Percentiles rank a stretch among this genome's conserved stretches.
These are phyloP conservation scores for Penicillium atrosanguineum DNA, from an alignment of 495 filamentous ascomycete genomes.

Conservation along the genomic window DNA sequence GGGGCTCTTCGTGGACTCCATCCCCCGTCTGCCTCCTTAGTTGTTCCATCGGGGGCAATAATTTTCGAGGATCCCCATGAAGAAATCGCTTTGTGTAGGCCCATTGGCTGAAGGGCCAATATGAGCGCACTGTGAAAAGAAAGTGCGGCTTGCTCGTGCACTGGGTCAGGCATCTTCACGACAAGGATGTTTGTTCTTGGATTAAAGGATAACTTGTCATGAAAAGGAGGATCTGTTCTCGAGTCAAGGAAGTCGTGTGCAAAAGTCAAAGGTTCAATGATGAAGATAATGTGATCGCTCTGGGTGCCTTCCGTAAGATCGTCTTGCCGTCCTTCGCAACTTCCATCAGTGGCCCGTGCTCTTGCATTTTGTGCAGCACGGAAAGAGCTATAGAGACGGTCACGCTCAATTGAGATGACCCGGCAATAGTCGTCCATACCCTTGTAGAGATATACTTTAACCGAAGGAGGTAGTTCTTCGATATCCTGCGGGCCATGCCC, in stretches of 20 bases:
- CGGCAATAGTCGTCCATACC: too few species aligned
- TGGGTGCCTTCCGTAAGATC: too few species aligned
- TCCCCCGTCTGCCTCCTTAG: constrained; percentile 2
- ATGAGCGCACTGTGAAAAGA: constrained; percentile 1
- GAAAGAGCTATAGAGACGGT: too few species aligned
- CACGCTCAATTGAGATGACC: too few species aligned
- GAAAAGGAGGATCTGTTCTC: background rate
- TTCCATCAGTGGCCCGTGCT: too few species aligned
- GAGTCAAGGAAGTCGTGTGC: constrained; percentile 2
- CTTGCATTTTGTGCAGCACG: too few species aligned
- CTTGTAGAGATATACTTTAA: too few species aligned
- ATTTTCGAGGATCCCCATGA: too few species aligned
- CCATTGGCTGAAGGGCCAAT: background rate
- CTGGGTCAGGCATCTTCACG: constrained; percentile 3
- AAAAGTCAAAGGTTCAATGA: constrained; percentile 3
- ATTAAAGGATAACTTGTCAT: constrained; percentile 5
- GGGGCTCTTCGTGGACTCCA: constrained; percentile 5
- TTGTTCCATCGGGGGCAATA: background rate
- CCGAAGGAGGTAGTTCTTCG: too few species aligned
- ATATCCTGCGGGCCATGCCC: too few species aligned
- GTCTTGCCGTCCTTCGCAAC: too few species aligned
- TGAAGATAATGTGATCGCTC: constrained; percentile 4
- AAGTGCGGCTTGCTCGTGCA: background rate
- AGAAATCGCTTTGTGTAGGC: constrained; percentile 3
- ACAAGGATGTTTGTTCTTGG: background rate